Percentiles rank a stretch among this genome's conserved stretches.
Evolutionary conservation across 805 yeast species (phyloP).

Genomic region (Brettanomyces anomalus): DNA sequence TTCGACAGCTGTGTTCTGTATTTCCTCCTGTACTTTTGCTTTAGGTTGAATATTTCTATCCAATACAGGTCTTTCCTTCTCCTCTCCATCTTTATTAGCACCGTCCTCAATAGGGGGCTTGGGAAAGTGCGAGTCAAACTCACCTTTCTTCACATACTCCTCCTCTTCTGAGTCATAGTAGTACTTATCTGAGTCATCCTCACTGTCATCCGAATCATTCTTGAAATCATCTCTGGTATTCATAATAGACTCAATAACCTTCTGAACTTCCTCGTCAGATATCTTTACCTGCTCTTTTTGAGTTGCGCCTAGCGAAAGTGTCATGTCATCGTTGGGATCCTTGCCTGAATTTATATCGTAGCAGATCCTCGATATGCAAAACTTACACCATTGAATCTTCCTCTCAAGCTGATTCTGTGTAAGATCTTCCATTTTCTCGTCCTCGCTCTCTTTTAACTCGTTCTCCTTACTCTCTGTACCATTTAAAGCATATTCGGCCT

Average conservation of each 20-base stretch:
- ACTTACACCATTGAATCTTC: conserved; percentile 16
- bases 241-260: conserved; percentile 12
- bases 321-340: conserved; percentile 17
- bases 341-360: conserved; percentile 13
- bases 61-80: not conserved
- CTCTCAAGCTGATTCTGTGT: conserved; percentile 7
- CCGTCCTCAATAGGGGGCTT: conserved; percentile 4
- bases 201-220: not conserved
- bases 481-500: not conserved
- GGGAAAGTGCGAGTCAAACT: conserved; percentile 8
- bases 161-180: conserved; percentile 16
- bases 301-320: conserved; percentile 10
- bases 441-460: too few species aligned
- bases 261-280: conserved; percentile 13
- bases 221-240: conserved; percentile 3
- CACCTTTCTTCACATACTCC: conserved; percentile 11
- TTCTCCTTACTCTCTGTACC: too few species aligned
- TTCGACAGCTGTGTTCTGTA: conserved; percentile 16
- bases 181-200: conserved; percentile 6
- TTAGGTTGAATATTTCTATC: too few species aligned
- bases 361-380: conserved; percentile 13
- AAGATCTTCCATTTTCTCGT: not conserved
- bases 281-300: conserved; percentile 9
- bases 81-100: not conserved
- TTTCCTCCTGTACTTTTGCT: too few species aligned